Base-by-base conservation (phyloP, 1,139 yeast species). In the Yamadazyma aaseri region DNA sequence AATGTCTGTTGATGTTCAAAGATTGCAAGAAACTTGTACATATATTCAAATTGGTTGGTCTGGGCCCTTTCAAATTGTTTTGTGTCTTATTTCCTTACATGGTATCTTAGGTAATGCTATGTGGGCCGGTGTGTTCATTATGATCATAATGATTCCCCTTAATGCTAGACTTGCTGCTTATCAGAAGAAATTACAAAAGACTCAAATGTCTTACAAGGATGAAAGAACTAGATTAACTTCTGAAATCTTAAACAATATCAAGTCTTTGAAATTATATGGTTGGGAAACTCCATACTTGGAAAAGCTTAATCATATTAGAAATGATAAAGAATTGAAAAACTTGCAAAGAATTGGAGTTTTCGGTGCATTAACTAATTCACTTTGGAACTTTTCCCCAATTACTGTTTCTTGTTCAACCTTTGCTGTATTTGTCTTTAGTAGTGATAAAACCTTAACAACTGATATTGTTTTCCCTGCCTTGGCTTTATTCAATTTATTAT, bases 381-480 rank as follows among this genome's bases (percentile, higher is more conserved):
- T 89, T 38, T 92, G 95, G 81, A 81, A 79, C 40, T 74, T 87
- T 49, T 87, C 96, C 24, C 97, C 98, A 21, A 86, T 86, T 55
- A 65, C 92, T 46, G 98, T 92, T 20, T 84, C 95, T 33, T 86
- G 96, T 61, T 76, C 87, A 2, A 92, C 97, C 1, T 92, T 94
- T 69, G 96, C 87, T 2, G 71, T 84, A 11, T 92, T 85, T 54
- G 85, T 89, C 10, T 61, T 70, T 39, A 65, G 79, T 28, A 79
- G 81, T 46, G 68, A 67, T 36, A 69, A 58, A 38, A 87, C 96
- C 28, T 73, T 92, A 51, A 76, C 94, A 2, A 87, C 97, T 9
- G 97, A 92, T 50, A 73, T 90, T 49, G 97, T 92, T 8, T 92
- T 92, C 76, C 97, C 99, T 10, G 96, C 97, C 1, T 71, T 92